Base-by-base conservation (phyloP, 306 rosid species). In the Datisca glomerata region DNA sequence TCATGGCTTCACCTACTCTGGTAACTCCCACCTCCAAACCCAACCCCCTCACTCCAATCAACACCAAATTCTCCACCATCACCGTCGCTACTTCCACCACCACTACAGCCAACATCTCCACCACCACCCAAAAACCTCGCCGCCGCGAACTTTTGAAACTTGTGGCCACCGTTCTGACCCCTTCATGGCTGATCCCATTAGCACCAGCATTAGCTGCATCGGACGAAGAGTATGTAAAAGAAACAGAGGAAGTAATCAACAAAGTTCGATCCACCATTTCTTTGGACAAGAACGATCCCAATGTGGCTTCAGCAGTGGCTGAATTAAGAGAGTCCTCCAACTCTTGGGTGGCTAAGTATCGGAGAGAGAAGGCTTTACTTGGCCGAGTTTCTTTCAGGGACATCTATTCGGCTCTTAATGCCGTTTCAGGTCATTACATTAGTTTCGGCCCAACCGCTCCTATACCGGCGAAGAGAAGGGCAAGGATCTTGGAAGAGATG, bases 381-480 rank as follows among this genome's bases (percentile, higher is more conserved):
- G 84, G 82, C n/a, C 60, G 94, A 53, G 55, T 63, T 53, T 91
- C 98, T 19, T 91, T 84, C 25, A 59, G 96, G 28, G 98, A 91
- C 55, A 75, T 91, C 12, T 91, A 91, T 56, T 91, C 96, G 2
- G 98, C 96, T 0, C 55, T 91, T 24, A 91, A 85, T 49, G 98
- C 98, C 0, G 92, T 91, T 18, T 91, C 98, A 0, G 96, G 98
- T 0, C 98, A 91, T 53, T 91, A 91, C 45, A 74, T 91, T 33
- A 80, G 99, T 47, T 91, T 85, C 36, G 98, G 98, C 9, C 94
- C 98, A 3, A 75, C 94, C 1, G 85, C 98, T 34, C 98, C 94
- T 22, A 73, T 91, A 29, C 98, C 98, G 19, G 85, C 92, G 0
- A 85, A 91, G 71, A 58, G 98, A 22, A 80, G 41, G 61, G 76